Evolutionary conservation across 225 moss, liverwort and hornwort genomes (phyloP).

Genomic region (Sphagnum tenellum): DNA sequence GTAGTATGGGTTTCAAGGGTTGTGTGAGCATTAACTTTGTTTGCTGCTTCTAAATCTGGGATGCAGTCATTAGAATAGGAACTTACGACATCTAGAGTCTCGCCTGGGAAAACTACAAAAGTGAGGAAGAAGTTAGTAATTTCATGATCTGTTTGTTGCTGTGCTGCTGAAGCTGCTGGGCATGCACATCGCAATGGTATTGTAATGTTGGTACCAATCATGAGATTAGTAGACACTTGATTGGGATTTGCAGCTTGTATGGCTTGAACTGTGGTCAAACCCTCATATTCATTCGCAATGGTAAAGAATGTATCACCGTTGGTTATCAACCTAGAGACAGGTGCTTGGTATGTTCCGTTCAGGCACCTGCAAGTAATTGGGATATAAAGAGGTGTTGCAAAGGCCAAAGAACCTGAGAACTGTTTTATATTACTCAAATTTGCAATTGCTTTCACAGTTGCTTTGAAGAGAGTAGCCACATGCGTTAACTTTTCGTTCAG

Average conservation of each 20-base stretch:
- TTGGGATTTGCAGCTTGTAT: constrained; percentile 24
- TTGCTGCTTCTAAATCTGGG: constrained; percentile 29
- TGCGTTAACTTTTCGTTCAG: constrained; percentile 5
- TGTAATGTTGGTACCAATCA: not conserved
- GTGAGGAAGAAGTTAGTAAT: constrained; percentile 34
- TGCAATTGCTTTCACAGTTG: constrained; percentile 16
- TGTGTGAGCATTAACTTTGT: constrained; percentile 10
- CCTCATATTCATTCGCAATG: constrained; percentile 22
- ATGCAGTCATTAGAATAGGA: constrained; percentile 22
- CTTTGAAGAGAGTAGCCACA: constrained; percentile 13
- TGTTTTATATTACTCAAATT: constrained; percentile 14
- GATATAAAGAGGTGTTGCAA: constrained; percentile 24
- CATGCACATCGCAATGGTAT: constrained; percentile 39
- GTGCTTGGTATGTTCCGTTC: constrained; percentile 22
- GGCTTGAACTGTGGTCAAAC: constrained; percentile 25
- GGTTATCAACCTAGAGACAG: constrained; percentile 23
- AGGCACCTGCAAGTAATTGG: constrained; percentile 44
- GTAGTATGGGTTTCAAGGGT: constrained; percentile 10
- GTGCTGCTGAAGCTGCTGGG: constrained; percentile 6
- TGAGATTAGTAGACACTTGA: not conserved
- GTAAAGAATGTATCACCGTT: not conserved
- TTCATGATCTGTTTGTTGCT: constrained; percentile 2
- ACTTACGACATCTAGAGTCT: constrained; percentile 13
- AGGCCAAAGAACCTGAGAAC: constrained; percentile 1
- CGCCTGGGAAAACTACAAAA: constrained; percentile 21